Conservation (phyloP, 345 rosid species). For the Corymbia maculata region DNA sequence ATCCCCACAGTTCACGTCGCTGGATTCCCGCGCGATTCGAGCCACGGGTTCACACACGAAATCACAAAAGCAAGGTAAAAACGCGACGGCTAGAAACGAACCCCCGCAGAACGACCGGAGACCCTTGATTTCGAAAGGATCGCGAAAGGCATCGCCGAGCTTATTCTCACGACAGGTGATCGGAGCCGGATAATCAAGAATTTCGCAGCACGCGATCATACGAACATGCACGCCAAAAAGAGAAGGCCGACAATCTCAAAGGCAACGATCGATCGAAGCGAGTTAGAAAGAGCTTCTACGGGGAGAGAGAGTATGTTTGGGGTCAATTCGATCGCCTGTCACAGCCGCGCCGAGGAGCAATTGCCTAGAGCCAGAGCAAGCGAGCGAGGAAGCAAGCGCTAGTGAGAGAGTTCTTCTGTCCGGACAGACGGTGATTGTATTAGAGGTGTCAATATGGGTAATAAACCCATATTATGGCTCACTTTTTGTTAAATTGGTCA, state of each 20-base stretch:
- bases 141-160: neutral
- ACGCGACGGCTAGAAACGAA: neutral
- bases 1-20: neutral
- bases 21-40: neutral
- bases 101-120: neutral
- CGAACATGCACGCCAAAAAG: neutral
- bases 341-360: neutral
- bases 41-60: neutral
- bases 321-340: neutral
- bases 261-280: neutral
- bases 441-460: no score
- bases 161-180: neutral
- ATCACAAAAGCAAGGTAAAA: neutral
- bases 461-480: no score
- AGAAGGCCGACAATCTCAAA: neutral
- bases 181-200: neutral
- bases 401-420: neutral
- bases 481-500: no score
- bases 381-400: neutral
- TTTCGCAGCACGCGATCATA: neutral
- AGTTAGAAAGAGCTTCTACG: neutral
- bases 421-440: neutral
- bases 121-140: neutral
- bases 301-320: neutral
- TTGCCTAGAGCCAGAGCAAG: neutral